Evolutionary conservation across 192 early-diverging fungal species (phyloP).

Genomic region (Nowakowskiella sp.): DNA sequence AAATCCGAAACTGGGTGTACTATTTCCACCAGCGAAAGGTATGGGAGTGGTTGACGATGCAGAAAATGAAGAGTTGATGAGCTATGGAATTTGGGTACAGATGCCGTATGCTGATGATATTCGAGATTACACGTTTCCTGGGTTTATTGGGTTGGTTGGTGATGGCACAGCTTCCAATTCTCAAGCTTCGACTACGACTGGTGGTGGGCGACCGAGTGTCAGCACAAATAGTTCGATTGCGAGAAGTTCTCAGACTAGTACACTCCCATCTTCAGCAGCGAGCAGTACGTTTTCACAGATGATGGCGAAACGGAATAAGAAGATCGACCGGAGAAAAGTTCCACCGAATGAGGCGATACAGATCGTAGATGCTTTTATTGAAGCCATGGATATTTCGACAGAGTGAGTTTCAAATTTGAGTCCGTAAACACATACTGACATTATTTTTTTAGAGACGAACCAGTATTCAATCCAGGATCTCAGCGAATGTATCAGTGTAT

Average conservation of each 20-base stretch:
- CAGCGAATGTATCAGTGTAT: conserved; percentile 51
- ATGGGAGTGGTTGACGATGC: conserved; percentile 5
- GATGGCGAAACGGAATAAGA: conserved; percentile 26
- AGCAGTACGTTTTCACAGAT: too few species aligned
- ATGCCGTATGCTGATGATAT: conserved; percentile 62
- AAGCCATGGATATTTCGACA: conserved; percentile 38
- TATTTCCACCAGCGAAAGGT: conserved; percentile 48
- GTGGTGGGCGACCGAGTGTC: neutral
- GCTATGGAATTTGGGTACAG: conserved; percentile 17
- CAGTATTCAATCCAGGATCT: conserved; percentile 53
- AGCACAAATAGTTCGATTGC: neutral
- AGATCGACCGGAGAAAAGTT: conserved; percentile 33
- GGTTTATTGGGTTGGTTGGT: conserved; percentile 30
- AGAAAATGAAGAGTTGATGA: conserved; percentile 9
- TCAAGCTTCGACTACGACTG: neutral
- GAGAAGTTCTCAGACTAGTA: neutral
- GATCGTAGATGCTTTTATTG: conserved; percentile 47
- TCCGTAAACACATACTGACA: neutral
- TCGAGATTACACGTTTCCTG: conserved; percentile 42
- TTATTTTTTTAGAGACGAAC: neutral
- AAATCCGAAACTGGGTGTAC: conserved; percentile 53
- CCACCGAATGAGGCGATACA: conserved; percentile 40
- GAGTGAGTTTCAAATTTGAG: neutral
- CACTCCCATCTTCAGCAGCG: neutral
- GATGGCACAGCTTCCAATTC: neutral